Evolutionary conservation across 2,329 filamentous ascomycete genomes (phyloP), one percentile per base, ranked within the genome.

Genomic region (Colletotrichum tropicale): DNA sequence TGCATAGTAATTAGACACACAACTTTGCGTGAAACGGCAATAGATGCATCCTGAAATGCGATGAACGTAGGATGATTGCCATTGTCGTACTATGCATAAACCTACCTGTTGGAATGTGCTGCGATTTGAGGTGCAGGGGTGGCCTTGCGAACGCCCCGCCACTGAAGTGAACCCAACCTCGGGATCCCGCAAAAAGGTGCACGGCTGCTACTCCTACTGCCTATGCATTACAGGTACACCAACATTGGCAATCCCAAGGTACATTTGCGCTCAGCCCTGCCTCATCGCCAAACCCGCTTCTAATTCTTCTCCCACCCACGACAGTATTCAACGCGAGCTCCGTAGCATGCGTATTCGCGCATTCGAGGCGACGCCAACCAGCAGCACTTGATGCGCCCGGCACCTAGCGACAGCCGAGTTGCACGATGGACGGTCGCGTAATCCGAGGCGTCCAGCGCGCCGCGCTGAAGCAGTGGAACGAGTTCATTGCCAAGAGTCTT

Each of bases 401-500:
- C 62, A 66, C 55, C 73, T 66, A 48, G 38, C 36, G 69, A 72
- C 62, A 32, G 24, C 36, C 34, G 24, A 43, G 38, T 62, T 26
- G n/a, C 69, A 60, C n/a, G 21, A 78, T 78, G 77, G 76, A 78
- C 36, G 76, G 58, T 32, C 76, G 67, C 62, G 58, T 66, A 24
- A 36, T 77, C 30, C 62, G 58, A 60, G 66, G 69, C 72, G 77
- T 81, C 60, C 79, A 79, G 70, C 76, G 70, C 58, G 71, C 61
- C 32, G 70, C 85, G 5, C 75, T 84, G 32, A 77, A 79, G 32
- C 85, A 88, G 77, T 91, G 91, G 91, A 76, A 83, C 60, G 82
- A 83, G 18, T 92, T 93, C 78, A 82, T 93, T 56, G 80, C 84
- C 43, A 86, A 83, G 73, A 90, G 90, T 81, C 85, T 92, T 58